Base-by-base conservation (phyloP, 768 basidiomycete species). In the Lentinus brumalis region DNA sequence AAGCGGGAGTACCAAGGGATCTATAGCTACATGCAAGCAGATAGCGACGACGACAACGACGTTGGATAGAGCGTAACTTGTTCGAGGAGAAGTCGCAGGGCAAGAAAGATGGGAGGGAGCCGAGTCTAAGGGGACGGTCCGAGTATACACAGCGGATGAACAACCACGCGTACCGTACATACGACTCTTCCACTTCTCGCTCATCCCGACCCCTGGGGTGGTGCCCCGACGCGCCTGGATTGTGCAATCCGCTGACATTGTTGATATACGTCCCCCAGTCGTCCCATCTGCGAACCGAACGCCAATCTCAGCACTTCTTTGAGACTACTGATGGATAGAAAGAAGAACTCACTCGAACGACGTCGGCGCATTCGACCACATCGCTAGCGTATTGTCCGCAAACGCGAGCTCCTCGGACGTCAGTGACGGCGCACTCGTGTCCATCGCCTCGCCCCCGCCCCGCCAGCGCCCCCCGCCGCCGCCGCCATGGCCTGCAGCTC, bases 281-380 rank as follows among this genome's bases (percentile, higher is more conserved):
- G 47, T 68, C 63, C 69, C 66, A 68, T 50, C 69, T 70, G 55
- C 50, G 26, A 31, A 38, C 11, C 16, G 6, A 42, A 55, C 29
- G 4, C 21, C 2, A 10, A 1, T n/a, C 26, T 64, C 53, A 65
- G 54, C 41, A 32, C 38, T 15, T 4, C 38, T 5, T 32, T 18
- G 16, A 12, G 21, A 31, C 12, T 47, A 26, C n/a, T 15, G 38
- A 40, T 18, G 5, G 46, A 2, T 32, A 38, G 29, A n/a, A 47
- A 46, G n/a, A 47, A 5, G 3, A 77, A 26, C 85, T 65, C 66
- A 88, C 87, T 85, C 84, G 56, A 86, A 86, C 18, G 81, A 79
- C 12, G 79, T 78, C 14, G 86, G 85, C 26, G 85, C 83, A 53
- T 75, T 78, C 11, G 84, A 83, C 87, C 86, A 89, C 82, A 87